Percentiles rank a stretch among this genome's conserved stretches.
Conservation (phyloP, 2,329 filamentous ascomycete genomes). For the Nemania diffusa region DNA sequence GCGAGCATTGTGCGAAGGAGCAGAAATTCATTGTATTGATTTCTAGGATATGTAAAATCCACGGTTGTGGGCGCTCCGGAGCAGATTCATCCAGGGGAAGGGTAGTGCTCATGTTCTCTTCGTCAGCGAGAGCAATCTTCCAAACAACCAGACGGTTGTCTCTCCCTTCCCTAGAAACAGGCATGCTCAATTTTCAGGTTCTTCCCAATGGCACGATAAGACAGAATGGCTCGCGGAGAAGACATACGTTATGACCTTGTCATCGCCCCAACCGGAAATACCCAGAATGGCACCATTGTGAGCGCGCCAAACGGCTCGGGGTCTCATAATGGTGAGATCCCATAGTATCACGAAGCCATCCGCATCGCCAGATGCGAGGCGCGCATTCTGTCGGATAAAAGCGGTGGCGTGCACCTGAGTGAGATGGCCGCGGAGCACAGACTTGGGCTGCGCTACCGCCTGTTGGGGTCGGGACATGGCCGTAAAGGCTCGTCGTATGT, state of each 20-base stretch:
- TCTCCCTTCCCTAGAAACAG: constrained; percentile 77
- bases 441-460: constrained; percentile 58
- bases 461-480: constrained; percentile 44
- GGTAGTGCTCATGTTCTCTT: constrained; percentile 71
- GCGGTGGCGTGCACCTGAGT: constrained; percentile 80
- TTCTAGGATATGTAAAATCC: constrained; percentile 83
- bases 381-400: constrained; percentile 78
- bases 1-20: constrained; percentile 74
- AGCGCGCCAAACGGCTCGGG: constrained; percentile 85
- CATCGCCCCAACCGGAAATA: constrained; percentile 74
- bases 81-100: constrained; percentile 74
- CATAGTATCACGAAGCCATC: constrained; percentile 90
- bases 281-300: constrained; percentile 83
- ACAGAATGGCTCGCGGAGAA: constrained; percentile 18
- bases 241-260: constrained; percentile 84
- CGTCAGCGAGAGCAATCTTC: constrained; percentile 72
- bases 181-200: constrained; percentile 17
- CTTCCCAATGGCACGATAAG: background rate
- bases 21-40: constrained; percentile 98
- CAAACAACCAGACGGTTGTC: constrained; percentile 89
- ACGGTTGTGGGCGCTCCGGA: constrained; percentile 71
- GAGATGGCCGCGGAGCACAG: constrained; percentile 85
- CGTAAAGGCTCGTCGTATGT: constrained; percentile 1
- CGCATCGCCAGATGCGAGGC: constrained; percentile 86
- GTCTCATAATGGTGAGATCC: constrained; percentile 83